phyloP scores from a whole-genome alignment of 345 rosid species.

The Bruguiera gymnorhiza region DNA sequence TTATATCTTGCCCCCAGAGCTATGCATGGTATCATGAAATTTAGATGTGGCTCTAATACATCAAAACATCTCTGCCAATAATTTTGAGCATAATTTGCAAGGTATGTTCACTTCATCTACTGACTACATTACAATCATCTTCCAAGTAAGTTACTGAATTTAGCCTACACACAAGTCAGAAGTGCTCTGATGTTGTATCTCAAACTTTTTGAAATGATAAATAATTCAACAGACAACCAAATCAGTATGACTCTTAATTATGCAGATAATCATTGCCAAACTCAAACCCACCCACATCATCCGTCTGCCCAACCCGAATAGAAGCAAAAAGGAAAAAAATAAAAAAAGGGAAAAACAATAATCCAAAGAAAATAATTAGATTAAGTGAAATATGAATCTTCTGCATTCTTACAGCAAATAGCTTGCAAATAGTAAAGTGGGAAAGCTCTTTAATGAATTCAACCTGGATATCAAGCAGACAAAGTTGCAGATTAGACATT shows the following conservation, averaged over 20 bases:
- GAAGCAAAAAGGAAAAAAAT: not conserved
- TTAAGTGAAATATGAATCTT: not conserved
- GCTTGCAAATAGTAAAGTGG: not conserved
- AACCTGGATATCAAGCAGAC: not conserved
- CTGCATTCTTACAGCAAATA: not conserved
- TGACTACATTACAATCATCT: not conserved
- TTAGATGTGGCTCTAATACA: not conserved
- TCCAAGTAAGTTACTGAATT: not conserved
- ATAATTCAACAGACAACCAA: too few species aligned
- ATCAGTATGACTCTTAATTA: not conserved
- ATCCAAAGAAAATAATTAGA: not conserved
- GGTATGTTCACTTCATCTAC: not conserved
- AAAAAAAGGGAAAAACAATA: not conserved
- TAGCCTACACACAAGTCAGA: too few species aligned
- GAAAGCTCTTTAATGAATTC: constrained; percentile 1
- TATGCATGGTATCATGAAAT: too few species aligned
- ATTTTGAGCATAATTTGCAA: not conserved
- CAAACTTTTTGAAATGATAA: too few species aligned
- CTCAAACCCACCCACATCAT: not conserved
- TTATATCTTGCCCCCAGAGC: too few species aligned
- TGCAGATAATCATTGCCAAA: not conserved
- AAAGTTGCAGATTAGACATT: not conserved
- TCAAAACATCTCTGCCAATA: not conserved
- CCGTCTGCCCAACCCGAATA: not conserved
- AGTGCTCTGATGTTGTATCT: too few species aligned